phyloP scores from a whole-genome alignment of 164 flowering plant species.

The Berberis thunbergii region DNA sequence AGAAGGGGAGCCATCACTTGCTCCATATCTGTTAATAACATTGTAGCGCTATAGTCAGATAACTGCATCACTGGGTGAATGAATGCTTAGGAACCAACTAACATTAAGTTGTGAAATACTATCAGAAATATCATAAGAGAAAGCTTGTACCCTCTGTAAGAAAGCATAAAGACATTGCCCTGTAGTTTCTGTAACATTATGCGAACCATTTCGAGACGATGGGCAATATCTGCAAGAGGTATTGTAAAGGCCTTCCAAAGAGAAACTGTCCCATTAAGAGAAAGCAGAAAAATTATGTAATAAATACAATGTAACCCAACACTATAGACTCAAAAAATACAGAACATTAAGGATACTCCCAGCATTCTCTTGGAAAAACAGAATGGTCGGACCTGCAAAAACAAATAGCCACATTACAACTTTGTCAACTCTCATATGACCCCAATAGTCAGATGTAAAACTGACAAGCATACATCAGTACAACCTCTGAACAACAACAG shows the following conservation, averaged over 20 bases:
- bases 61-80: too few relatives aligned
- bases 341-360: conserved; percentile 81
- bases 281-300: too few relatives aligned
- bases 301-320: neutral
- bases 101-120: too few relatives aligned
- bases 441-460: too few relatives aligned
- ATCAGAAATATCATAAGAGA: neutral
- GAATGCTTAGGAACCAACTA: too few relatives aligned
- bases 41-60: too few relatives aligned
- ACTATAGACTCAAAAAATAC: neutral
- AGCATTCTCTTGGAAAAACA: conserved; percentile 99
- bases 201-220: conserved; percentile 96
- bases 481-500: too few relatives aligned
- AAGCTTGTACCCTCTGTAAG: conserved; percentile 83
- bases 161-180: conserved; percentile 99
- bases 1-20: conserved; percentile 95
- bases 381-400: conserved; percentile 92
- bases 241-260: conserved; percentile 40
- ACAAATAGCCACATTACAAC: neutral
- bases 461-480: too few relatives aligned
- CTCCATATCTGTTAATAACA: conserved; percentile 65
- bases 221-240: conserved; percentile 74
- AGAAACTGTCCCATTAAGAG: neutral
- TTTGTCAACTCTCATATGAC: neutral
- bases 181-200: conserved; percentile 80